Evolutionary conservation across 768 basidiomycete species (phyloP).

Genomic region (Psilocybe tampanensis): DNA sequence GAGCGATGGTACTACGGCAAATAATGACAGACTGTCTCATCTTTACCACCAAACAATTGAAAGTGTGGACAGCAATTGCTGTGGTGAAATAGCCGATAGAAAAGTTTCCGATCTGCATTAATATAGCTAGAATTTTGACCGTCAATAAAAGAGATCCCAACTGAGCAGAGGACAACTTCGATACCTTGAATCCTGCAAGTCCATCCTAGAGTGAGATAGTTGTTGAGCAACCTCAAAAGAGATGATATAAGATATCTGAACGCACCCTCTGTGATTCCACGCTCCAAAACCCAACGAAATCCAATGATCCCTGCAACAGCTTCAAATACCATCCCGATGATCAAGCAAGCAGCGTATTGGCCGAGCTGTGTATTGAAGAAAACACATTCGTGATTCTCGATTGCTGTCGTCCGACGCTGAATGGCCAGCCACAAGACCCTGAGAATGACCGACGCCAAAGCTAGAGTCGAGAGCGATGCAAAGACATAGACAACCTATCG

Average conservation of each 20-base stretch:
- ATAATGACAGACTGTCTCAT: slow-evolving; percentile 53
- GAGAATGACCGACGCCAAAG: slow-evolving; percentile 49
- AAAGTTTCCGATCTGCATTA: slow-evolving; percentile 67
- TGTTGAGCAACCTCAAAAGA: neutral
- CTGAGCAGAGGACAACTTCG: neutral
- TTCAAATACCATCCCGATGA: slow-evolving; percentile 59
- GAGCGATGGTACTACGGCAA: slow-evolving; percentile 38
- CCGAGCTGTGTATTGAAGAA: slow-evolving; percentile 78
- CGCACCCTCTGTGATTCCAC: slow-evolving; percentile 52
- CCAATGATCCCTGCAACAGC: slow-evolving; percentile 56
- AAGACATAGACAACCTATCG: slow-evolving; percentile 51
- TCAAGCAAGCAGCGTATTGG: slow-evolving; percentile 64
- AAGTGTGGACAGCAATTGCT: slow-evolving; percentile 67
- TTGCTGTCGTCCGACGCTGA: slow-evolving; percentile 28
- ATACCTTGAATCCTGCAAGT: slow-evolving; percentile 66
- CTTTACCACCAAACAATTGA: slow-evolving; percentile 64
- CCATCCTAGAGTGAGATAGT: slow-evolving; percentile 33
- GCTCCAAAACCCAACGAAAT: slow-evolving; percentile 47
- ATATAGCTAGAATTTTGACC: slow-evolving; percentile 37
- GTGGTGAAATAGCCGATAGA: slow-evolving; percentile 66
- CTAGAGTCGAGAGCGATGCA: slow-evolving; percentile 55
- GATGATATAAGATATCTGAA: neutral
- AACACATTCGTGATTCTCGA: slow-evolving; percentile 46
- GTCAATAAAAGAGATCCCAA: neutral
- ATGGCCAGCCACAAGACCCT: slow-evolving; percentile 52